phyloP scores from a whole-genome alignment of 345 rosid genomes.

The Aurinia saxatilis region DNA sequence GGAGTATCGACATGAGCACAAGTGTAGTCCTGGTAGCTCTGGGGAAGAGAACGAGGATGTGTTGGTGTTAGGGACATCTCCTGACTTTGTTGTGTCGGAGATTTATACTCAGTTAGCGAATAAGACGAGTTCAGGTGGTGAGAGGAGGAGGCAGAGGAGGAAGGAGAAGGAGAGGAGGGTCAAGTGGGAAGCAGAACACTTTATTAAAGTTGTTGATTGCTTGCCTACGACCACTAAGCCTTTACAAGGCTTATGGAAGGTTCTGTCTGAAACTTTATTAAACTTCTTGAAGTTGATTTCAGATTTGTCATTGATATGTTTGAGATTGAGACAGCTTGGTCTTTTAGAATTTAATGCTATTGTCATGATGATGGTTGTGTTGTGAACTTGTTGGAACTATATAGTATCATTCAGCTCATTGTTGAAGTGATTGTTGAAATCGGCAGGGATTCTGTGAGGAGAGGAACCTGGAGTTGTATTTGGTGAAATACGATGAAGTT shows the following conservation, averaged over 20 bases:
- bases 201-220: slow-evolving; percentile 62
- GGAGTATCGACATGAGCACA: slow-evolving; percentile 34
- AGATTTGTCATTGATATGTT: background rate
- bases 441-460: slow-evolving; percentile 69
- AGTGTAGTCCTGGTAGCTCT: slow-evolving; percentile 29
- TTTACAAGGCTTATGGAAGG: slow-evolving; percentile 94
- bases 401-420: background rate
- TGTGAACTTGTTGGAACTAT: background rate
- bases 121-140: slow-evolving; percentile 57
- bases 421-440: background rate
- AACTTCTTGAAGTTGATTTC: background rate
- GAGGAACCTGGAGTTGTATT: slow-evolving; percentile 60
- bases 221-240: slow-evolving; percentile 61
- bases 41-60: slow-evolving; percentile 40
- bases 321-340: too few relatives aligned
- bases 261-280: slow-evolving; percentile 14
- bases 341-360: too few relatives aligned
- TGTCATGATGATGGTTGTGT: slow-evolving; percentile 3
- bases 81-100: slow-evolving; percentile 48
- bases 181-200: slow-evolving; percentile 82
- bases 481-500: slow-evolving; percentile 63
- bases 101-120: slow-evolving; percentile 76
- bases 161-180: slow-evolving; percentile 65
- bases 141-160: slow-evolving; percentile 70
- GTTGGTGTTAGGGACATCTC: slow-evolving; percentile 42